Percentiles rank a stretch among this genome's conserved stretches.
Evolutionary conservation across 2,329 filamentous ascomycete species (phyloP).

Genomic region (Trichoderma brevicompactum): DNA sequence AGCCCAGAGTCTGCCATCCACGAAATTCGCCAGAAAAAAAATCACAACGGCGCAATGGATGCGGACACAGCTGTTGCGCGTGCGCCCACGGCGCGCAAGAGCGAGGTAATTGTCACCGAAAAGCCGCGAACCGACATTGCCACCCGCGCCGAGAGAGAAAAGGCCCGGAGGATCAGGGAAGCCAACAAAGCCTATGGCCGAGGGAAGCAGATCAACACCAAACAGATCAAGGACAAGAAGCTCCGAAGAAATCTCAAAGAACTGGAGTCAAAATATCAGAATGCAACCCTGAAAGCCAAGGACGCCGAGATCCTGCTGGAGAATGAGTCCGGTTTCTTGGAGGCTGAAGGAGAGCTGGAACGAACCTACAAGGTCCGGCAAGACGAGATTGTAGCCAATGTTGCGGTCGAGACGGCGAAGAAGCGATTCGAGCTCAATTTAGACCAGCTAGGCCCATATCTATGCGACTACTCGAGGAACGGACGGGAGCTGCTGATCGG

Average conservation of each 20-base stretch:
- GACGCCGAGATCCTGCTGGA: slow-evolving; percentile 95
- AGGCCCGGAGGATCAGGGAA: slow-evolving; percentile 57
- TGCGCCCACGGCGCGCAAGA: slow-evolving; percentile 48
- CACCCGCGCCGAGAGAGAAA: slow-evolving; percentile 56
- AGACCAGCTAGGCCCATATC: slow-evolving; percentile 81
- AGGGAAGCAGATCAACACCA: slow-evolving; percentile 73
- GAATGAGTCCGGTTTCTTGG: slow-evolving; percentile 81
- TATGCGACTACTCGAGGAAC: slow-evolving; percentile 86
- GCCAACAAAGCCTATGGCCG: slow-evolving; percentile 83
- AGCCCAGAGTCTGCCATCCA: neutral
- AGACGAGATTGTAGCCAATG: slow-evolving; percentile 75
- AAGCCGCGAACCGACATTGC: slow-evolving; percentile 57
- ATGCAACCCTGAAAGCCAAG: slow-evolving; percentile 81
- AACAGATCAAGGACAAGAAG: slow-evolving; percentile 85
- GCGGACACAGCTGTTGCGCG: slow-evolving; percentile 44
- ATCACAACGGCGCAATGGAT: slow-evolving; percentile 41
- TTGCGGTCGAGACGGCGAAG: slow-evolving; percentile 83
- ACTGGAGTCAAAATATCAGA: slow-evolving; percentile 81
- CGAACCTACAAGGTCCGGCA: slow-evolving; percentile 91
- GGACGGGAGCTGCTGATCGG: slow-evolving; percentile 84
- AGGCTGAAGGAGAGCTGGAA: slow-evolving; percentile 87
- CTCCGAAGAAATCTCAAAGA: slow-evolving; percentile 76
- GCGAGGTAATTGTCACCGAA: slow-evolving; percentile 55
- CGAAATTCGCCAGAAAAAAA: neutral
- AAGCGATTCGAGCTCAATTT: slow-evolving; percentile 91